Percentiles rank a stretch among this genome's conserved stretches.
phyloP scores from a whole-genome alignment of 345 rosid species.

The Camelina hispida region DNA sequence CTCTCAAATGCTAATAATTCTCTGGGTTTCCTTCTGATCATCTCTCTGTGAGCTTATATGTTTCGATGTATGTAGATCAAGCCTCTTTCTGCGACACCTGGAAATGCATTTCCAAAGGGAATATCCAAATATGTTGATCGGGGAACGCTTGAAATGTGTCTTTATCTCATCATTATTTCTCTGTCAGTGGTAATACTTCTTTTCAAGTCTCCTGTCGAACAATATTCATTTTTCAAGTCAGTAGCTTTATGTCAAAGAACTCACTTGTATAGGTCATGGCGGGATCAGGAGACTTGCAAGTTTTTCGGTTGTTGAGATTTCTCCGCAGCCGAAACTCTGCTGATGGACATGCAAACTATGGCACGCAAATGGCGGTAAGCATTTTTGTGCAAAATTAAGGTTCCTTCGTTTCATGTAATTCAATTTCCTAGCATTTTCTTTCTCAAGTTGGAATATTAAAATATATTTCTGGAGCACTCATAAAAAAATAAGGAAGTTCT shows the following conservation, averaged over 20 bases:
- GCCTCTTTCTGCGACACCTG: conserved; percentile 63
- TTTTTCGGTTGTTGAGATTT: conserved; percentile 82
- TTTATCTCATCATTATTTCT: conserved; percentile 85
- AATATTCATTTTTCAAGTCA: conserved; percentile 25
- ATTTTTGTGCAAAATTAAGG: conserved; percentile 12
- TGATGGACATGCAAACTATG: conserved; percentile 90
- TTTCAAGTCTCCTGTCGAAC: conserved; percentile 6
- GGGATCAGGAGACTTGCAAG: conserved; percentile 91
- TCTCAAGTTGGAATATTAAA: conserved; percentile 5
- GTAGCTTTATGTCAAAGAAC: conserved; percentile 33
- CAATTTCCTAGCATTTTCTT: conserved; percentile 12
- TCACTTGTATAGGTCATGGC: conserved; percentile 81
- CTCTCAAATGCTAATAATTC: conserved; percentile 4
- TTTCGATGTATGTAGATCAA: conserved; percentile 67
- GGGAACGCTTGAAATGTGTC: conserved; percentile 92
- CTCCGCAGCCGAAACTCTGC: conserved; percentile 73
- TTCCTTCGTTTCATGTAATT: conserved; percentile 16
- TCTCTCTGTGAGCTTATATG: conserved; percentile 29
- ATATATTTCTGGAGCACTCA: conserved; percentile 26
- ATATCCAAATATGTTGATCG: conserved; percentile 82
- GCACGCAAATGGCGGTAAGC: conserved; percentile 92
- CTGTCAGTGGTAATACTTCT: conserved; percentile 72
- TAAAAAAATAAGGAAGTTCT: conserved; percentile 14
- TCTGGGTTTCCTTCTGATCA: conserved; percentile 23
- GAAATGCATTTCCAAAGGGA: conserved; percentile 70